Evolutionary conservation across 2,329 filamentous ascomycete genomes (phyloP), one percentile per base, ranked within the genome.

Genomic region (Passalora sequoiae): DNA sequence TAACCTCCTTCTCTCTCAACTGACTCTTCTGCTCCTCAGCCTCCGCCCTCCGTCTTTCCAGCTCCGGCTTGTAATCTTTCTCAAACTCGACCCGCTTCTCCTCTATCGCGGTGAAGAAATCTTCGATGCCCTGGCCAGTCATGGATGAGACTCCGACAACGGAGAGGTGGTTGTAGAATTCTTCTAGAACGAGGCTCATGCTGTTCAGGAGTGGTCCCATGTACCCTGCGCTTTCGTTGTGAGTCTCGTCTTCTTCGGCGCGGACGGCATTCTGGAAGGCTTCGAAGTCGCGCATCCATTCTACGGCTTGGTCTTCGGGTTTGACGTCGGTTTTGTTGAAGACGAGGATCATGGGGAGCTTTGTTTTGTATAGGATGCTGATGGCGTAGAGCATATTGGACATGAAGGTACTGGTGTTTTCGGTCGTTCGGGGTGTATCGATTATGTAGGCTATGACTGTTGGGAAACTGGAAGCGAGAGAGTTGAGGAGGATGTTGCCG

Each of bases 271-370:
- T 80, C 64, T 97, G 92, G 69, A 98, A 98, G 1, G 86, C 81
- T 54, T 98, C 92, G 60, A 96, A 98, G 66, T 98, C 91, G 4
- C 89, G 94, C 92, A 98, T 98, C 92, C 94, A 98, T 63, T 97
- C 89, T 69, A 91, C 92, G 1, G 89, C 92, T 19, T 79, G 77
- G 0, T 89, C 87, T 62, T 95, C 87, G 59, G 94, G 85, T 65
- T 94, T 88, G 30, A 94, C 88, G 60, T 98, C 92, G 0, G 89
- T 96, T 72, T 98, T 98, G 74, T 98, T 98, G 75, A 98, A 97
- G 8, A 98, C 92, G 6, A 98, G 72, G 41, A 98, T 94, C 92
- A 98, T 98, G 17, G 92, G 92, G 0, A 98, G 75, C 65, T 94
- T 95, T 2, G 91, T 97, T 73, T 97, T 97, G 78, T 98, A 98